Conservation (phyloP, 2,329 filamentous ascomycete genomes). For the Colletotrichum graminicola region DNA sequence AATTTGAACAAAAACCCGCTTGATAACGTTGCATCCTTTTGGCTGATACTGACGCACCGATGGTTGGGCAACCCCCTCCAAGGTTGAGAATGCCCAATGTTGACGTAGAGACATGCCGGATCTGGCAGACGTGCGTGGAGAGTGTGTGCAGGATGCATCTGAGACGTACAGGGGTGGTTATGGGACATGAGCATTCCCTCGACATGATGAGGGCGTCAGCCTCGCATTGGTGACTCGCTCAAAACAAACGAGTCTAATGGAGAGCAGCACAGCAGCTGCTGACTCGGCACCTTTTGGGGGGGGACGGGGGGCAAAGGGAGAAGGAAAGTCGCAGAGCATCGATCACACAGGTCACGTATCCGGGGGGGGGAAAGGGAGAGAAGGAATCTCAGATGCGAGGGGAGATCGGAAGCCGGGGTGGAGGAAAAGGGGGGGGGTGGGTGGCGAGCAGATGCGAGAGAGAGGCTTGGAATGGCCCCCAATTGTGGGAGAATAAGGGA, state of each 20-base stretch:
- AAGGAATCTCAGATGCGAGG: conserved; percentile 1
- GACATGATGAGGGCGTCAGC: conserved; percentile 1
- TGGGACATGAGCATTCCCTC: conserved; percentile 27
- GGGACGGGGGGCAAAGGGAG: conserved; percentile 20
- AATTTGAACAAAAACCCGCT: background rate
- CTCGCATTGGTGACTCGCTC: conserved; percentile 9
- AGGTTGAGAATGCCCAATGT: conserved; percentile 13
- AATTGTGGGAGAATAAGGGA: background rate
- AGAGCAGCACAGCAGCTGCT: background rate
- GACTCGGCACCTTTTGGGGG: background rate
- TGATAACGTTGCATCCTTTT: conserved; percentile 12
- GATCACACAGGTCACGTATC: conserved; percentile 14
- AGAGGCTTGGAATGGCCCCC: background rate
- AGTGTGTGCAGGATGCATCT: conserved; percentile 39
- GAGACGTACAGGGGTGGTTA: conserved; percentile 34
- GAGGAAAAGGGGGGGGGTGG: background rate
- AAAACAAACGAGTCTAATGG: background rate
- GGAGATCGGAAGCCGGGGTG: conserved; percentile 9
- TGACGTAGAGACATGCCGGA: conserved; percentile 36
- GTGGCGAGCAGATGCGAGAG: background rate
- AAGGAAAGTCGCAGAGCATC: background rate
- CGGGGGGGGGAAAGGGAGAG: conserved; percentile 30
- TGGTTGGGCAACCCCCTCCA: background rate
- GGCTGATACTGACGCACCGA: conserved; percentile 3
- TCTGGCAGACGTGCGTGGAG: conserved; percentile 26